Conservation (phyloP, 2,329 filamentous ascomycete genomes). For the Venturia asperata region DNA sequence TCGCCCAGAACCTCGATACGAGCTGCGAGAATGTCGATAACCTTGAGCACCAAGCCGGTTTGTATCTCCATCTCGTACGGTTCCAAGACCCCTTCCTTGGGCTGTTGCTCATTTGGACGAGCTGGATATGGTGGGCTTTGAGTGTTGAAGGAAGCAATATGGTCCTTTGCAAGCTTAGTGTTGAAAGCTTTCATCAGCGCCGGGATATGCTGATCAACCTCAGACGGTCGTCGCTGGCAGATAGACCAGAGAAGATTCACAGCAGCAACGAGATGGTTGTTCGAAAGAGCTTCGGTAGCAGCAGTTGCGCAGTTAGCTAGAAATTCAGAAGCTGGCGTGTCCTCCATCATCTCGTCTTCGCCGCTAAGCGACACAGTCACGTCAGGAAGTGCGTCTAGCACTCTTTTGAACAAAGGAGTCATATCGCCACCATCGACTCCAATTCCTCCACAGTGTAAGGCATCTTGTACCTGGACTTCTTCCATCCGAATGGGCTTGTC, state of each 20-base stretch:
- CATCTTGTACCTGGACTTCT: constrained; percentile 88
- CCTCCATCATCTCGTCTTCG: constrained; percentile 72
- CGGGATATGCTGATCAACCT: constrained; percentile 83
- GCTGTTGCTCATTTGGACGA: constrained; percentile 29
- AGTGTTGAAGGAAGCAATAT: constrained; percentile 66
- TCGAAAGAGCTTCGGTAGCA: constrained; percentile 78
- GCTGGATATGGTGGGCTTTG: constrained; percentile 39
- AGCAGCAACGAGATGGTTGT: constrained; percentile 73
- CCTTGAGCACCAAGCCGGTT: constrained; percentile 85
- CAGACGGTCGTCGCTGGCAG: constrained; percentile 72
- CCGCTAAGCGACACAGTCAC: constrained; percentile 63
- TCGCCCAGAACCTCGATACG: constrained; percentile 91
- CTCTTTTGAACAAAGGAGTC: constrained; percentile 62
- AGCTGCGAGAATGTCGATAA: constrained; percentile 83
- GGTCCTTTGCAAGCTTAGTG: constrained; percentile 81
- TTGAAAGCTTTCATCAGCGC: constrained; percentile 91
- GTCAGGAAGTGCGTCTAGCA: constrained; percentile 80
- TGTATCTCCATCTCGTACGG: constrained; percentile 80
- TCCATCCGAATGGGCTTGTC: constrained; percentile 86
- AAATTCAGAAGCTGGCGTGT: constrained; percentile 75
- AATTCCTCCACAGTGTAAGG: constrained; percentile 68
- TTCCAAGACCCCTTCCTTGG: constrained; percentile 46
- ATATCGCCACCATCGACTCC: constrained; percentile 49
- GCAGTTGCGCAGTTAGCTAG: constrained; percentile 76
- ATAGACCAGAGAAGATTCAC: constrained; percentile 93